These are phyloP conservation scores for Alternaria sp. DNA, from an alignment of 2,329 filamentous ascomycete genomes.

Conservation along the genomic window DNA sequence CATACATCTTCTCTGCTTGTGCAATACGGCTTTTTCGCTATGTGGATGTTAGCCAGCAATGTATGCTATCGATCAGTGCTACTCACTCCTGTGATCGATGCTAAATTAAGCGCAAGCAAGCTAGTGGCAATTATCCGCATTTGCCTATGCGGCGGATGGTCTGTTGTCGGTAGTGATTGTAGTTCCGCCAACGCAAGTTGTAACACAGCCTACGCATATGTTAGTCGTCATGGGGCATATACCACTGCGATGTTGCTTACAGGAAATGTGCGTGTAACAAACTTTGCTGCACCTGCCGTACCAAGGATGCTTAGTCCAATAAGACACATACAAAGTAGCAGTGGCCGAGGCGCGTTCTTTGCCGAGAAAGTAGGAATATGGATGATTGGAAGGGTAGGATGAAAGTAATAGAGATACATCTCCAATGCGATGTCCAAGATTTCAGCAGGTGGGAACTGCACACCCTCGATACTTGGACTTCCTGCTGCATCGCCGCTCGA, in stretches of 20 bases:
- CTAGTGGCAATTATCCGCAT: slow-evolving; percentile 59
- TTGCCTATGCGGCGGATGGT: slow-evolving; percentile 53
- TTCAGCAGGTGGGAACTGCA: slow-evolving; percentile 60
- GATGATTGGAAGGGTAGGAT: slow-evolving; percentile 62
- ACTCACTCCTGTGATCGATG: slow-evolving; percentile 59
- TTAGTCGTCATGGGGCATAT: background rate
- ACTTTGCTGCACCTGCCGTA: slow-evolving; percentile 61
- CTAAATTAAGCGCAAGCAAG: slow-evolving; percentile 59
- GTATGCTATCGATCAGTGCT: too few species aligned
- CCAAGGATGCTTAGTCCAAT: slow-evolving; percentile 63
- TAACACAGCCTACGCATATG: slow-evolving; percentile 36
- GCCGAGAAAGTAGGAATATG: slow-evolving; percentile 64
- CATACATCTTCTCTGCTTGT: slow-evolving; percentile 61
- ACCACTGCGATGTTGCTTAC: slow-evolving; percentile 27
- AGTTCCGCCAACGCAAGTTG: slow-evolving; percentile 56
- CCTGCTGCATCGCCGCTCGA: slow-evolving; percentile 42
- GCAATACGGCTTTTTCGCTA: slow-evolving; percentile 54
- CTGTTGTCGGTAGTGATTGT: slow-evolving; percentile 53
- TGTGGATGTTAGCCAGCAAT: slow-evolving; percentile 14
- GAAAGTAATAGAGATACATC: slow-evolving; percentile 64
- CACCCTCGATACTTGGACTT: slow-evolving; percentile 38
- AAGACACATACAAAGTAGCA: slow-evolving; percentile 63
- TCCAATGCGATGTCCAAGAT: slow-evolving; percentile 64
- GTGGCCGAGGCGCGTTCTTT: slow-evolving; percentile 56
- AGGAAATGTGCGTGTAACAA: slow-evolving; percentile 59